Evolutionary conservation across 2,329 filamentous ascomycete genomes (phyloP), one percentile per base, ranked within the genome.

Genomic region (Aureobasidium sp.): DNA sequence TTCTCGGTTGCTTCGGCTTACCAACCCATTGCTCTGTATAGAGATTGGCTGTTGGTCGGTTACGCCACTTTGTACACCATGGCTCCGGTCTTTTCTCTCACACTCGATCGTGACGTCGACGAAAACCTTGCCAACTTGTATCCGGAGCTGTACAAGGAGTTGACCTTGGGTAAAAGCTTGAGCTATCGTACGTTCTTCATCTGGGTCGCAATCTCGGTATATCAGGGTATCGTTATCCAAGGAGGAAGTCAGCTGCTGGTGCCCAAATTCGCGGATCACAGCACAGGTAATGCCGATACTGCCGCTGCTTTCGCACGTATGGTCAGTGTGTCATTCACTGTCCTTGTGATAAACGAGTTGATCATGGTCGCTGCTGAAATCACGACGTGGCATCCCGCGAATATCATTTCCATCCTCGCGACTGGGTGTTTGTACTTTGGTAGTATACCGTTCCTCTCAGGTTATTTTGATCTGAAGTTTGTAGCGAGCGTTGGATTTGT

Each of bases 31-130:
- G 96, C 95, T 36, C 83, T 99, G 11, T 99, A 98, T 84, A 94
- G 91, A 80, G 94, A 98, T 77, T 99, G 95, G 95, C 88, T 99
- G 18, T 88, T 99, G 69, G 96, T 99, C 16, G 96, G 96, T 55
- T 99, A 99, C 76, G 94, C 95, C 1, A 99, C 96, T 0, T 86
- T 98, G 7, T 99, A 99, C 81, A 99, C 96, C 20, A 97, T 97
- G 77, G 87, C 89, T 20, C 96, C 96, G 0, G 96, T 99, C 40
- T 92, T 99, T 76, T 97, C 93, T 0, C 89, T 99, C 9, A 95
- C 98, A 2, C 88, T 99, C 2, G 96, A 99, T 81, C 92, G 92
- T 74, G 96, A 99, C 73, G 95, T 99, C 7, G 95, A 98, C 75
- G 95, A 98, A 80, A 90, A 92, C 61, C 87, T 99, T 7, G 95